Evolutionary conservation across 495 filamentous ascomycete genomes (phyloP).

Genomic region (Trichoderma asperelloides): DNA sequence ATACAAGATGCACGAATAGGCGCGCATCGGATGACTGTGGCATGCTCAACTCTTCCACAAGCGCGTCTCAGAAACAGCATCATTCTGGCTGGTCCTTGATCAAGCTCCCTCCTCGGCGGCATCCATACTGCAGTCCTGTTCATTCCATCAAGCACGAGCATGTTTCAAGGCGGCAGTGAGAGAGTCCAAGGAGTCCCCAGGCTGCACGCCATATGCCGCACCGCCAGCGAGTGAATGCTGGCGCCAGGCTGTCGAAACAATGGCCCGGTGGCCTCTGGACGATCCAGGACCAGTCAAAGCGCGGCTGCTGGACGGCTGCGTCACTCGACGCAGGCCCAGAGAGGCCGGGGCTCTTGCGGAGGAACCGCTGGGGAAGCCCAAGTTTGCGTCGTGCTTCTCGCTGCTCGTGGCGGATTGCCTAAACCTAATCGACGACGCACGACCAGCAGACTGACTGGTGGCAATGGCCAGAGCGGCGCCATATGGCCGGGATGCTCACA

Average conservation of each 20-base stretch:
- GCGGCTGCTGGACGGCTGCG: background rate
- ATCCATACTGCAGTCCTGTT: background rate
- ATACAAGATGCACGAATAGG: background rate
- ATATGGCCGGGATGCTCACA: background rate
- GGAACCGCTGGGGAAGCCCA: background rate
- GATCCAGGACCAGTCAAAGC: background rate
- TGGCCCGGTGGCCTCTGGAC: background rate
- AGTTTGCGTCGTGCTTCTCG: no score
- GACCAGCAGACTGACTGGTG: background rate
- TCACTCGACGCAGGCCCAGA: background rate
- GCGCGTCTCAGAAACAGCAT: constrained; percentile 4
- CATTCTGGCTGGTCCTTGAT: background rate
- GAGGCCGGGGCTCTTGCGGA: background rate
- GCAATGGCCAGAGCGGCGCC: background rate
- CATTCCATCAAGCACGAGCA: background rate
- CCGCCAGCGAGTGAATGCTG: constrained; percentile 6
- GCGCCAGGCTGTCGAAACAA: background rate
- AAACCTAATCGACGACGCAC: no score
- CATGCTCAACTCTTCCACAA: background rate
- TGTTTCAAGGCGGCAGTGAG: background rate
- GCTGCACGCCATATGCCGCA: background rate
- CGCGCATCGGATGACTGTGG: background rate
- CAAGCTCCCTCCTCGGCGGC: background rate
- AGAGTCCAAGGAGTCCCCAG: background rate
- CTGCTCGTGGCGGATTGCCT: background rate